Evolutionary conservation across 164 flowering plant species (phyloP), one percentile per base, ranked within the genome.

Genomic region (grape (Vitis vinifera)): DNA sequence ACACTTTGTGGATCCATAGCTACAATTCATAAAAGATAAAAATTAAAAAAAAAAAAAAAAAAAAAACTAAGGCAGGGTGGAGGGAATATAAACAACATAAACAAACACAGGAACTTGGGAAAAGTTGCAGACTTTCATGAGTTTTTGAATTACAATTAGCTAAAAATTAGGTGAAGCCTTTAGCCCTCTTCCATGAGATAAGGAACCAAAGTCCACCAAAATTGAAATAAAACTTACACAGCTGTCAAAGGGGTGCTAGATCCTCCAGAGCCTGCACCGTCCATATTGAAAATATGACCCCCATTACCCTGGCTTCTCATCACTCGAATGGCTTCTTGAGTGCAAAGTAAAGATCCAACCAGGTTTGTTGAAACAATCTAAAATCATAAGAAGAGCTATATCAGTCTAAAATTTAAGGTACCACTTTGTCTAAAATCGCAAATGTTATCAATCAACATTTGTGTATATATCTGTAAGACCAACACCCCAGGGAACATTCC

Each of bases 231-330:
- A 66, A 81, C 98, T 85, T 86, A 95, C 99, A 87, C 98, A 75
- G 98, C 99, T 49, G 99, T 95, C 76, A 95, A 77, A 71, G 99
- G 99, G 52, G 99, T 95, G 77, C 98, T 95, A 19, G 99, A 95
- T 59, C 99, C 99, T 9, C 99, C 99, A 55, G 99, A 95, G 48
- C 99, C 99, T 49, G 97, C 97, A 68, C 99, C 99, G 79, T 95
- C 99, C 99, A 95, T 95, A 83, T 95, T 95, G 76, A 95, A 95
- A 71, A 95, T 83, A 77, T 95, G 97, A 19, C 99, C 99, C 1
- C 89, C 93, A 62, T 82, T 88, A 11, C 59, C 68, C 71, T 92
- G 99, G 59, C 72, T 73, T 57, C 51, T 70, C 94, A 95, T 92
- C 30, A 86, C 79, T 48, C 68, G 80, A 88, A 91, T 89, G 62